Conservation (phyloP, 257 asterid genomes). For the Solanum peruvianum region DNA sequence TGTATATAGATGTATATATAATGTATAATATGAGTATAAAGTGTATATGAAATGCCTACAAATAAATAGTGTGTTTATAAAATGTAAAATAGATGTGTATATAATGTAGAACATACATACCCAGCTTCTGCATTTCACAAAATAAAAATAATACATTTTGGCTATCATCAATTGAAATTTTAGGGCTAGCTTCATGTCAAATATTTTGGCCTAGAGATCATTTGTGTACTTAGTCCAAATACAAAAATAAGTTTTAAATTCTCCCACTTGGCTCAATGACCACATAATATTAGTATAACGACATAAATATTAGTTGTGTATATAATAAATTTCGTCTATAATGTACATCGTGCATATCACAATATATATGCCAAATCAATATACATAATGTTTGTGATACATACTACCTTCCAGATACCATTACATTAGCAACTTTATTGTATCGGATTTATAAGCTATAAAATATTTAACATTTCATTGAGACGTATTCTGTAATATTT, state of each 20-base stretch:
- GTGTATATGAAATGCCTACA: not conserved
- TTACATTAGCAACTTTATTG: not conserved
- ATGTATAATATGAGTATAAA: not conserved
- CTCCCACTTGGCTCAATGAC: not conserved
- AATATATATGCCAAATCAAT: not conserved
- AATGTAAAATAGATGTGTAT: not conserved
- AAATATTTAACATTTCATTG: not conserved
- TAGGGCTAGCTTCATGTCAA: not conserved
- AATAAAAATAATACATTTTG: not conserved
- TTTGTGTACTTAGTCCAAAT: not conserved
- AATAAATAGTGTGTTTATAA: too few species aligned
- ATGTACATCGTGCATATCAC: not conserved
- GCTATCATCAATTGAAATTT: not conserved
- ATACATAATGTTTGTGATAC: not conserved
- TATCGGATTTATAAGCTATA: not conserved
- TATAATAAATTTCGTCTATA: not conserved
- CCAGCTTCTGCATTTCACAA: not conserved
- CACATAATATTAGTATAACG: not conserved
- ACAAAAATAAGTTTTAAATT: not conserved
- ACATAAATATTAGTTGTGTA: not conserved
- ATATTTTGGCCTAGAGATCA: not conserved
- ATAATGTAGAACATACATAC: not conserved
- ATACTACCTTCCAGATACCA: not conserved
- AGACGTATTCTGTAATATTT: not conserved
- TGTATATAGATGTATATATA: not conserved